Conservation (phyloP, 1,139 yeast species). For the Candida pseudoviswanathii region DNA sequence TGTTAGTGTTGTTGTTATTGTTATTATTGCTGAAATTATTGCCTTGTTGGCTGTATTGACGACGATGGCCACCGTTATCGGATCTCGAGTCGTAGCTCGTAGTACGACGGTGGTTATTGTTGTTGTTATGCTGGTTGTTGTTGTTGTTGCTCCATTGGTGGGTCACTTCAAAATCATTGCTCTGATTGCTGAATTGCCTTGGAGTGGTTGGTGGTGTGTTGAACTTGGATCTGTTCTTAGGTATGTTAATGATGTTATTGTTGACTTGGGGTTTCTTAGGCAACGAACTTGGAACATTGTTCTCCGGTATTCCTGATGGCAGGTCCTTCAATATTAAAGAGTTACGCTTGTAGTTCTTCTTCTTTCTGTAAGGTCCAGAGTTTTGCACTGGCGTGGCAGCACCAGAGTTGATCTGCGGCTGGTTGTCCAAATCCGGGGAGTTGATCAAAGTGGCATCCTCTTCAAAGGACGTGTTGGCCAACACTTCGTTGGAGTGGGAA, state of each 20-base stretch:
- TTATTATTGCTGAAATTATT: conserved; percentile 7
- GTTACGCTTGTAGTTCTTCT: conserved; percentile 33
- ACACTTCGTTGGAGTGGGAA: conserved; percentile 35
- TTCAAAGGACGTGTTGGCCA: conserved; percentile 37
- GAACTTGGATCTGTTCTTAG: conserved; percentile 9
- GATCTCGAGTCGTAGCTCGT: conserved; percentile 10
- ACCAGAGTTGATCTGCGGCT: conserved; percentile 11
- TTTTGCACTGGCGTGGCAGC: conserved; percentile 22
- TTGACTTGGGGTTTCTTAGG: conserved; percentile 24
- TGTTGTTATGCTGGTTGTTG: conserved; percentile 5
- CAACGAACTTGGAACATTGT: conserved; percentile 13
- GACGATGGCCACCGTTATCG: conserved; percentile 10
- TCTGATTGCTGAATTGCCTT: conserved; percentile 12
- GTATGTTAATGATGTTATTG: conserved; percentile 17
- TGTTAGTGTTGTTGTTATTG: conserved; percentile 13
- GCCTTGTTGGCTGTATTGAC: conserved; percentile 10
- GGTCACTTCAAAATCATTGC: conserved; percentile 12
- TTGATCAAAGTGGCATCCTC: conserved; percentile 32
- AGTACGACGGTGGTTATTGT: conserved; percentile 8
- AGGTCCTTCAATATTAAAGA: conserved; percentile 16
- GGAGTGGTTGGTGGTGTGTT: conserved; percentile 10
- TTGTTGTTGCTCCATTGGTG: conserved; percentile 5
- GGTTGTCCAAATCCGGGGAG: conserved; percentile 25
- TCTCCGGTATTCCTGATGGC: conserved; percentile 2
- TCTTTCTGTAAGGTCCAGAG: conserved; percentile 28